These are phyloP conservation scores for Carex parvula DNA, from an alignment of 176 grass and related monocot genomes.

Conservation along the genomic window DNA sequence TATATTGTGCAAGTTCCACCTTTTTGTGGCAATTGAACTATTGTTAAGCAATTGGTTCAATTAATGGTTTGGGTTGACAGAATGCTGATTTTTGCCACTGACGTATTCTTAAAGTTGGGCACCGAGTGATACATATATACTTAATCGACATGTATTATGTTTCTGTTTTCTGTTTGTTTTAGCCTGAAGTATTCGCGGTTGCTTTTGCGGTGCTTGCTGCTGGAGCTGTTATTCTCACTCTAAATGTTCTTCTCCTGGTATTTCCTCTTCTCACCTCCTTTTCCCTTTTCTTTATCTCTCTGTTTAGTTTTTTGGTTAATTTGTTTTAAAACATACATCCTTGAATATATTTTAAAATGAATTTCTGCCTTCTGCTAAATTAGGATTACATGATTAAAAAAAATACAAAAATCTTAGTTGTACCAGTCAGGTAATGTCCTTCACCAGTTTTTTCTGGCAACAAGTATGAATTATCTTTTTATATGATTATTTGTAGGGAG, in stretches of 20 bases:
- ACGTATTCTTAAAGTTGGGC: neutral
- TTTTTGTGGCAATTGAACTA: neutral
- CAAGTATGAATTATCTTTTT: neutral
- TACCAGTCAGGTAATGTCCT: neutral
- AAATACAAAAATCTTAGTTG: neutral
- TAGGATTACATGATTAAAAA: neutral
- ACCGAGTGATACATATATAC: neutral
- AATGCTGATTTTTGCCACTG: neutral
- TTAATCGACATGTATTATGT: neutral
- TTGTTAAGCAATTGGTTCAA: neutral
- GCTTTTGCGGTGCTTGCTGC: constrained; percentile 94
- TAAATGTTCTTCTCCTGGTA: constrained; percentile 98
- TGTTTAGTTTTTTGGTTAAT: neutral
- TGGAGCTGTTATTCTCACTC: constrained; percentile 86
- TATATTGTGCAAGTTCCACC: neutral
- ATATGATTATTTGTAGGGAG: constrained; percentile 51
- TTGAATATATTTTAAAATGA: neutral
- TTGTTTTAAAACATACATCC: neutral
- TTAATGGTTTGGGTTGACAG: neutral
- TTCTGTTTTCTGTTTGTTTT: constrained; percentile 29
- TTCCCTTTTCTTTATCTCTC: neutral
- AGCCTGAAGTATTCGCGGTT: constrained; percentile 99
- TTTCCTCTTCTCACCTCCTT: neutral
- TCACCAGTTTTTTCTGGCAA: neutral
- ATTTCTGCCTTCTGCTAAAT: neutral